Evolutionary conservation across 2,329 filamentous ascomycete genomes (phyloP).

Genomic region (Neonectria punicea): DNA sequence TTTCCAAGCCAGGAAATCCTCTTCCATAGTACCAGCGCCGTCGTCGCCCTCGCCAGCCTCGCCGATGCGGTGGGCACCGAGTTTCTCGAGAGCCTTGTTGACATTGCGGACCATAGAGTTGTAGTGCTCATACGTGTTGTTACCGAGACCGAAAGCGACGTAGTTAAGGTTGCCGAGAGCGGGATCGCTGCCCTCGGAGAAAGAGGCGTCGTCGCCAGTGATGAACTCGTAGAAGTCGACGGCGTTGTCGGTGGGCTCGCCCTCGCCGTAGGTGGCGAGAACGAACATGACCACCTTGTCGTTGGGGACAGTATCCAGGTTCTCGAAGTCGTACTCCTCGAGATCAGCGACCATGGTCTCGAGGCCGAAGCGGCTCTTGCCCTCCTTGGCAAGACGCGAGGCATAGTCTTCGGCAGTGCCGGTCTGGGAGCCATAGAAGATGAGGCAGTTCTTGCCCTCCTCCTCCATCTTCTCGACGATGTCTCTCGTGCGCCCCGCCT

Average conservation of each 20-base stretch:
- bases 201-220: conserved; percentile 80
- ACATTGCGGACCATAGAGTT: conserved; percentile 98
- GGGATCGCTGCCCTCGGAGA: conserved; percentile 79
- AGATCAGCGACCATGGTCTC: conserved; percentile 99
- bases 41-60: conserved; percentile 95
- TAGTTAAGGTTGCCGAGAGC: conserved; percentile 88
- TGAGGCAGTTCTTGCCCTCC: conserved; percentile 93
- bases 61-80: conserved; percentile 87
- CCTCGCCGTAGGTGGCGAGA: conserved; percentile 96
- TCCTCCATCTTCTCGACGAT: conserved; percentile 97
- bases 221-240: conserved; percentile 99
- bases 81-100: conserved; percentile 80
- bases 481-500: conserved; percentile 87
- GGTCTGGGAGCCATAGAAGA: conserved; percentile 99
- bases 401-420: conserved; percentile 99
- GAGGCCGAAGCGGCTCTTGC: conserved; percentile 92
- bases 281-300: conserved; percentile 97
- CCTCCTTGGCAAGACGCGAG: conserved; percentile 94
- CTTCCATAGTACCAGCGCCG: conserved; percentile 98
- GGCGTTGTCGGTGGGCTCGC: conserved; percentile 97
- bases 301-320: conserved; percentile 85
- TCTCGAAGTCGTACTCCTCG: conserved; percentile 97
- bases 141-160: conserved; percentile 94
- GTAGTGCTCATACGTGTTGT: conserved; percentile 99
- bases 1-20: conserved; percentile 99